These are phyloP conservation scores for Alliaria petiolata DNA, from an alignment of 345 rosid genomes.

Conservation along the genomic window DNA sequence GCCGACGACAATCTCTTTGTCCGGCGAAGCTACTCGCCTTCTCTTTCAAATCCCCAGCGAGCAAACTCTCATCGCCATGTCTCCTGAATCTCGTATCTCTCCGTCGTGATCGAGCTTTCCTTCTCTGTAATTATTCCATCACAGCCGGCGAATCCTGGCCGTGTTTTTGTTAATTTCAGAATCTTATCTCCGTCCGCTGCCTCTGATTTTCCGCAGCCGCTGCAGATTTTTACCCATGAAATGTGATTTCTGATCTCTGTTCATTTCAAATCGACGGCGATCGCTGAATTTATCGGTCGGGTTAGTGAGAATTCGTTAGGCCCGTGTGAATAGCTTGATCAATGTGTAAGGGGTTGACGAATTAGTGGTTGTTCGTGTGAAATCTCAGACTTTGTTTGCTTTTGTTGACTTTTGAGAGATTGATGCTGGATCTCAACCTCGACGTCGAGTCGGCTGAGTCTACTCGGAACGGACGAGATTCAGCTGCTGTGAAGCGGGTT, in stretches of 20 bases:
- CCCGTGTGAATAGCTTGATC: slow-evolving; percentile 1
- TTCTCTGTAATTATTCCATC: neutral
- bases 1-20: slow-evolving; percentile 24
- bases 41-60: neutral
- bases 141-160: neutral
- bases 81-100: neutral
- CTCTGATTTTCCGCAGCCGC: neutral
- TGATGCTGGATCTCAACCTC: slow-evolving; percentile 90
- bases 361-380: neutral
- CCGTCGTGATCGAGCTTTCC: neutral
- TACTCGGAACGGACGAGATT: slow-evolving; percentile 42
- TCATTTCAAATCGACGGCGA: slow-evolving; percentile 17
- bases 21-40: slow-evolving; percentile 25
- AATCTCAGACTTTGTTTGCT: neutral
- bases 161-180: neutral
- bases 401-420: slow-evolving; percentile 25
- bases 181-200: neutral
- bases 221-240: neutral
- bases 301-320: slow-evolving; percentile 9
- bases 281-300: slow-evolving; percentile 25
- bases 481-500: slow-evolving; percentile 1
- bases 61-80: slow-evolving; percentile 14
- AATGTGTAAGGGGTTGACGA: slow-evolving; percentile 11
- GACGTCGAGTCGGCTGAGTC: slow-evolving; percentile 52
- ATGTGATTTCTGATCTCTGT: slow-evolving; percentile 9